Percentiles rank a stretch among this genome's conserved stretches.
phyloP scores from a whole-genome alignment of 129 eudicot species.

The Daucus carota region DH1_v3.0 NC_030385.2:40009501-40010000 shows the following conservation, averaged over 20 bases:
- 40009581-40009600: too few species aligned
- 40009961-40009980: neutral
- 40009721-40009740: neutral
- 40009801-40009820: too few species aligned
- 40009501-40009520: neutral
- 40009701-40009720: neutral
- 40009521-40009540: neutral
- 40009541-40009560: neutral
- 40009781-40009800: too few species aligned
- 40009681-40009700: neutral
- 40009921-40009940: neutral
- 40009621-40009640: too few species aligned
- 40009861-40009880: neutral
- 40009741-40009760: neutral
- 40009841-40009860: neutral
- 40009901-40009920: neutral
- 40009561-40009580: neutral
- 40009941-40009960: neutral
- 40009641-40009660: neutral
- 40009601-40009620: too few species aligned
- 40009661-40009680: neutral
- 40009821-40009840: neutral
- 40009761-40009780: neutral
- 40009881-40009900: neutral
- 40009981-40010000: neutral